Evolutionary conservation across 164 flowering plant species (phyloP).

Genomic region (Stephania japonica): DNA sequence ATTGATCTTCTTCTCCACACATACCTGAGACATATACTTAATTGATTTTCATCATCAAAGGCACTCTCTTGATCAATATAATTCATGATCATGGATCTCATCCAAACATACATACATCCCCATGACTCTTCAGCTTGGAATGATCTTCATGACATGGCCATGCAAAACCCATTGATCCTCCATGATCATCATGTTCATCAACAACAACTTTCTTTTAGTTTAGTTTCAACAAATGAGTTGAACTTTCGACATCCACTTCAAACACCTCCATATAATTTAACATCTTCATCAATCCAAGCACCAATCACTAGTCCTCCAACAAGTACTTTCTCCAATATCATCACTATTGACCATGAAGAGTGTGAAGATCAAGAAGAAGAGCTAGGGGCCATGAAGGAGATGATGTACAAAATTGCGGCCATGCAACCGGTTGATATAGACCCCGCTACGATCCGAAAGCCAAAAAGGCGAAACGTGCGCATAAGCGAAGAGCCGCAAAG

Average conservation of each 20-base stretch:
- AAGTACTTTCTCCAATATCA: not conserved
- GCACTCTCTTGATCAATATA: not conserved
- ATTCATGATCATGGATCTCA: conserved; percentile 29
- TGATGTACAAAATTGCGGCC: conserved; percentile 87
- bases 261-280: conserved; percentile 13
- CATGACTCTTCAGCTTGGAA: not conserved
- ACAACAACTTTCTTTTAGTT: conserved; percentile 7
- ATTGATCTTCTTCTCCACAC: not conserved
- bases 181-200: conserved; percentile 19
- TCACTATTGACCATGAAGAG: conserved; percentile 18
- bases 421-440: conserved; percentile 95
- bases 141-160: conserved; percentile 20
- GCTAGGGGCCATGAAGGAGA: conserved; percentile 77
- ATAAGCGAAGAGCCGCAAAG: conserved; percentile 86
- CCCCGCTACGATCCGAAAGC: conserved; percentile 61
- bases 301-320: not conserved
- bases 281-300: conserved; percentile 3
- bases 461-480: conserved; percentile 66
- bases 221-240: conserved; percentile 21
- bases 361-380: conserved; percentile 53
- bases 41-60: not conserved
- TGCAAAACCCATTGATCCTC: conserved; percentile 25
- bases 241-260: conserved; percentile 12
- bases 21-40: not conserved
- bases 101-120: conserved; percentile 14